These are phyloP conservation scores for Avena sativa DNA, from an alignment of 176 grass and related monocot species.

Conservation along the genomic window DNA sequence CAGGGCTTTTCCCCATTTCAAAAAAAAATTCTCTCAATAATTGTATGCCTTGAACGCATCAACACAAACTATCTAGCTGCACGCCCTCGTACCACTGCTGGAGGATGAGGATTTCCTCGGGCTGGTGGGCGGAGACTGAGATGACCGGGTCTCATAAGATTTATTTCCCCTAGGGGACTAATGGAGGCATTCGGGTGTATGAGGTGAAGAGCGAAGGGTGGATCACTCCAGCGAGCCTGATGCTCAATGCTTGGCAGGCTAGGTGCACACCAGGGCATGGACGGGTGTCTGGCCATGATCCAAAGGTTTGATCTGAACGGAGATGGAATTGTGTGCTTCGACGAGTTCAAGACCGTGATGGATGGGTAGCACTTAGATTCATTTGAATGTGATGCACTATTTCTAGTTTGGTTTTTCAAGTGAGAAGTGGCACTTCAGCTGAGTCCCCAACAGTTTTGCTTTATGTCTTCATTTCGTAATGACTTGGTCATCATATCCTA, in stretches of 20 bases:
- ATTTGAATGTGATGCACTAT: not conserved
- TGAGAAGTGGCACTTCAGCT: not conserved
- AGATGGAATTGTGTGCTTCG: conserved; percentile 57
- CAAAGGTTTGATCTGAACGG: conserved; percentile 59
- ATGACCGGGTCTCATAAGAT: too few relatives aligned
- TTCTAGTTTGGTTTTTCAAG: not conserved
- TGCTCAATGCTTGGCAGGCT: conserved; percentile 43
- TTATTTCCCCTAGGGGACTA: not conserved
- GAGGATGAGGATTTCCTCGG: conserved; percentile 40
- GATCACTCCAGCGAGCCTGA: conserved; percentile 50
- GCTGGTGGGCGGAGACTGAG: conserved; percentile 9
- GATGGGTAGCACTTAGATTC: not conserved
- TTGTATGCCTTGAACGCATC: too few relatives aligned
- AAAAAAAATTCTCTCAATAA: too few relatives aligned
- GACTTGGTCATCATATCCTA: not conserved
- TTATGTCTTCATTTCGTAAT: not conserved
- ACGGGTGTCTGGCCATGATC: conserved; percentile 58
- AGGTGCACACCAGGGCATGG: conserved; percentile 32
- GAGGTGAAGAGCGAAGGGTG: conserved; percentile 47
- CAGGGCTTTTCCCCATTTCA: too few relatives aligned
- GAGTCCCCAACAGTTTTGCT: not conserved
- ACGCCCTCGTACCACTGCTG: not conserved
- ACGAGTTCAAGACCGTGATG: conserved; percentile 71
- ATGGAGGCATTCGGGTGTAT: conserved; percentile 51
- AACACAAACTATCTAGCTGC: too few relatives aligned